Evolutionary conservation across 495 filamentous ascomycete genomes (phyloP).

Genomic region (Jackrogersella minutella): DNA sequence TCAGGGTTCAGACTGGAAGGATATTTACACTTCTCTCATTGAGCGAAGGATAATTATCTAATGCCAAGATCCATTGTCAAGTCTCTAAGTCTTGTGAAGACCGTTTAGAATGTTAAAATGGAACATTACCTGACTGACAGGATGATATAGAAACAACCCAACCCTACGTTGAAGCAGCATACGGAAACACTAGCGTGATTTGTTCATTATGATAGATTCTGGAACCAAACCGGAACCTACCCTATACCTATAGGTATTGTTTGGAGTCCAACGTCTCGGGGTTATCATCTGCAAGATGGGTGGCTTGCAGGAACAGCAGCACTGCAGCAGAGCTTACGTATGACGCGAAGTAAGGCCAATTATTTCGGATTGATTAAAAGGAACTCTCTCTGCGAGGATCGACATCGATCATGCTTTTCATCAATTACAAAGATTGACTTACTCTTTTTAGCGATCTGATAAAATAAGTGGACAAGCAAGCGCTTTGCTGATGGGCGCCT

Average conservation of each 20-base stretch:
- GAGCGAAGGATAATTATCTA: too few relatives aligned
- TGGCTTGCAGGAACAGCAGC: constrained; percentile 27
- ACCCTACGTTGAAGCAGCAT: too few relatives aligned
- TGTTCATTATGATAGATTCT: not conserved
- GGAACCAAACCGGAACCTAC: constrained; percentile 8
- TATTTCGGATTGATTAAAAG: constrained; percentile 11
- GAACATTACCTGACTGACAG: too few relatives aligned
- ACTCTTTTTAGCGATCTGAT: not conserved
- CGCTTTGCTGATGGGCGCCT: not conserved
- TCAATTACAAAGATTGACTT: constrained; percentile 4
- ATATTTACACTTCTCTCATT: too few relatives aligned
- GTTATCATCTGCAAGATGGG: constrained; percentile 31
- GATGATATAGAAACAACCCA: too few relatives aligned
- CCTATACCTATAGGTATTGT: too few relatives aligned
- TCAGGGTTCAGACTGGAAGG: too few relatives aligned
- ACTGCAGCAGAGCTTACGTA: constrained; percentile 18
- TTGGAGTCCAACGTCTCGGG: constrained; percentile 29
- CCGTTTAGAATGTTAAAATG: too few relatives aligned
- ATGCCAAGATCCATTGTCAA: too few relatives aligned
- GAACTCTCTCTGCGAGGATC: constrained; percentile 3
- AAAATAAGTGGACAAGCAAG: constrained; percentile 19
- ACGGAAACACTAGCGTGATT: too few relatives aligned
- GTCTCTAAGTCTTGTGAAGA: too few relatives aligned
- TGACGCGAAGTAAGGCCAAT: constrained; percentile 22
- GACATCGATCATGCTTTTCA: constrained; percentile 5